These are phyloP conservation scores for Alternaria gaisen DNA, from an alignment of 2,329 filamentous ascomycete genomes.

Conservation along the genomic window DNA sequence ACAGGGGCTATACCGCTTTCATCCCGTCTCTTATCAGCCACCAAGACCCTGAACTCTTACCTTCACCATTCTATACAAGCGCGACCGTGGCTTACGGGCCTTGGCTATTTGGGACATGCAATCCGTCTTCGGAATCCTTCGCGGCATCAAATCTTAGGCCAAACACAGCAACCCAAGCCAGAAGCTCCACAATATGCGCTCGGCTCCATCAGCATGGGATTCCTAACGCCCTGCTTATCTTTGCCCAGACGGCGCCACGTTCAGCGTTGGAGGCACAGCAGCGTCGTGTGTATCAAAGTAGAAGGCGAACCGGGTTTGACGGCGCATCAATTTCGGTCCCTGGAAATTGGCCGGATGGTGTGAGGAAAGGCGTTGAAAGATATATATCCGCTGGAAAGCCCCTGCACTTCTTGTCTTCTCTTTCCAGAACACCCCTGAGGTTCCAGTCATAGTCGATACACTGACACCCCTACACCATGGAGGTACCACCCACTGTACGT, in stretches of 20 bases:
- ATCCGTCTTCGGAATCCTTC: slow-evolving; percentile 11
- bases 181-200: slow-evolving; percentile 17
- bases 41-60: slow-evolving; percentile 24
- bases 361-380: slow-evolving; percentile 2
- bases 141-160: slow-evolving; percentile 16
- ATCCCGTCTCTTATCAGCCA: slow-evolving; percentile 25
- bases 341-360: slow-evolving; percentile 20
- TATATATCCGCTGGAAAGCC: slow-evolving; percentile 36
- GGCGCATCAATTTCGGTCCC: slow-evolving; percentile 15
- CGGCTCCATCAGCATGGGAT: slow-evolving; percentile 24
- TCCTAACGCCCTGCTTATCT: slow-evolving; percentile 36
- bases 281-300: slow-evolving; percentile 26
- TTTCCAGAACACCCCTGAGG: slow-evolving; percentile 6
- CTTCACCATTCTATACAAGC: slow-evolving; percentile 24
- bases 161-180: slow-evolving; percentile 14
- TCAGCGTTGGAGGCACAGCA: slow-evolving; percentile 29
- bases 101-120: slow-evolving; percentile 21
- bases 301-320: slow-evolving; percentile 18
- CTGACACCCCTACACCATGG: slow-evolving; percentile 19
- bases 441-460: slow-evolving; percentile 8
- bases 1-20: slow-evolving; percentile 17
- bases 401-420: slow-evolving; percentile 17
- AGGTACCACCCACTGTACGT: slow-evolving; percentile 31
- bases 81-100: slow-evolving; percentile 15
- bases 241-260: slow-evolving; percentile 38